These are phyloP conservation scores for Saccharomycopsis sp. DNA, from an alignment of 805 yeast species.

Conservation along the genomic window DNA sequence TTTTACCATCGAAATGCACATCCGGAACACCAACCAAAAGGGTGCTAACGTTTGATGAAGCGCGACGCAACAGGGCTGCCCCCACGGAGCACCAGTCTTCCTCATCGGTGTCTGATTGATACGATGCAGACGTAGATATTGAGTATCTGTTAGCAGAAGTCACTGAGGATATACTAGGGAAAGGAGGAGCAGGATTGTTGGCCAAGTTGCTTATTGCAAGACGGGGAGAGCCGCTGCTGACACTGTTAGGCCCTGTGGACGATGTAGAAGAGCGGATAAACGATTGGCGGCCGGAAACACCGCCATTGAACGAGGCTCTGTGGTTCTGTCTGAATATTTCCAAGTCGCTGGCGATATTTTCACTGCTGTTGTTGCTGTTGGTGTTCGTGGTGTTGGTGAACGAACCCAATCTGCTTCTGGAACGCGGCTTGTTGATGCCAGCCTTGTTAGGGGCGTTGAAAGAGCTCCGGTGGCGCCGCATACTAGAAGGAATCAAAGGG, in stretches of 20 bases:
- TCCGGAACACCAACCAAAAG: conserved; percentile 4
- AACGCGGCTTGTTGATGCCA: conserved; percentile 7
- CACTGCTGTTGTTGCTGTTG: background rate
- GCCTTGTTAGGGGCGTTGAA: conserved; percentile 4
- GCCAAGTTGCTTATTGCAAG: background rate
- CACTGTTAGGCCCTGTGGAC: background rate
- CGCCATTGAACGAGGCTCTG: background rate
- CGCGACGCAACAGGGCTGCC: conserved; percentile 53
- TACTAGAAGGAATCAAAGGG: conserved; percentile 1
- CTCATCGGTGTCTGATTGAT: conserved; percentile 77
- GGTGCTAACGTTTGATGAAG: conserved; percentile 11
- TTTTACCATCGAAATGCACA: conserved; percentile 18
- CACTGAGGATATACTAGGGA: background rate
- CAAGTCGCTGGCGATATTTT: background rate
- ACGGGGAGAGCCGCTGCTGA: background rate
- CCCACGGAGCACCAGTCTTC: conserved; percentile 96
- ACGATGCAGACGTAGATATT: conserved; percentile 8
- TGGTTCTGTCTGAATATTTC: background rate
- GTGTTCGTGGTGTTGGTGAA: conserved; percentile 2
- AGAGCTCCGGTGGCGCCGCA: conserved; percentile 16
- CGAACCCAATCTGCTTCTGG: conserved; percentile 19
- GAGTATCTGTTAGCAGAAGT: background rate
- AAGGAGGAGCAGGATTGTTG: background rate
- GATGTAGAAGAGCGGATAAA: background rate
- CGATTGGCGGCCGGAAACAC: background rate